These are phyloP conservation scores for Thelephora terrestris DNA, from an alignment of 1,284 basidiomycete genomes.

Conservation along the genomic window DNA sequence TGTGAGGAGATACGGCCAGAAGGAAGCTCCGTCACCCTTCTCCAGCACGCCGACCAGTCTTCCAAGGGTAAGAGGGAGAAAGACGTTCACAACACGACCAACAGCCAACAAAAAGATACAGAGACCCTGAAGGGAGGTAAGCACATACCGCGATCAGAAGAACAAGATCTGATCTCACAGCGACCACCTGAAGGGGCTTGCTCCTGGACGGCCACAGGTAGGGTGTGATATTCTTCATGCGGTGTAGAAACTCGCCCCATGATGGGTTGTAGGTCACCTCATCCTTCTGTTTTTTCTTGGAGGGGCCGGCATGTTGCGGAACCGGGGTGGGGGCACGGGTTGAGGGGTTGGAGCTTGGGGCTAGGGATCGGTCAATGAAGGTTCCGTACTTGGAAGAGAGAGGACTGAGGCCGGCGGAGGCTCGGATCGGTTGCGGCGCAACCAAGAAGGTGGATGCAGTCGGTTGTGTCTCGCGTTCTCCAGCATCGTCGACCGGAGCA, in stretches of 20 bases:
- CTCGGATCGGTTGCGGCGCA: conserved; percentile 14
- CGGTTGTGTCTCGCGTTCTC: conserved; percentile 29
- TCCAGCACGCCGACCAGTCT: conserved; percentile 54
- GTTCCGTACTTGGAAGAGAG: conserved; percentile 61
- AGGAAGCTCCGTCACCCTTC: conserved; percentile 32
- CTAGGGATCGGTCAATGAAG: conserved; percentile 42
- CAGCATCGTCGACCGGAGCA: conserved; percentile 34
- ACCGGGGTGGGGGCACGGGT: conserved; percentile 55
- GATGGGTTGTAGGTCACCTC: conserved; percentile 55
- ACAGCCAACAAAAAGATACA: conserved; percentile 62
- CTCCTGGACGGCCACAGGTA: conserved; percentile 78
- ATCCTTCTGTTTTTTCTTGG: conserved; percentile 37
- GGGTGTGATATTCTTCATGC: conserved; percentile 56
- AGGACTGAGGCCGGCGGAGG: conserved; percentile 36
- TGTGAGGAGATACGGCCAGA: conserved; percentile 53
- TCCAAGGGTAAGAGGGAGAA: conserved; percentile 67
- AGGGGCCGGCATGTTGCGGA: conserved; percentile 29
- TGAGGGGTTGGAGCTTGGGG: conserved; percentile 42
- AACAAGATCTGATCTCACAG: conserved; percentile 32
- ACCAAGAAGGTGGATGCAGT: conserved; percentile 45
- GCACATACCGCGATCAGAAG: conserved; percentile 4
- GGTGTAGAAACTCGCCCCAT: conserved; percentile 50
- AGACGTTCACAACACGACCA: conserved; percentile 69
- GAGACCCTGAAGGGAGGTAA: conserved; percentile 30
- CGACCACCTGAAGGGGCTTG: conserved; percentile 55